A percentile compares a stretch with the other conserved stretches of the same genome.
Evolutionary conservation across 106 monocot species (phyloP).

Genomic region (Acorus calamus): DNA sequence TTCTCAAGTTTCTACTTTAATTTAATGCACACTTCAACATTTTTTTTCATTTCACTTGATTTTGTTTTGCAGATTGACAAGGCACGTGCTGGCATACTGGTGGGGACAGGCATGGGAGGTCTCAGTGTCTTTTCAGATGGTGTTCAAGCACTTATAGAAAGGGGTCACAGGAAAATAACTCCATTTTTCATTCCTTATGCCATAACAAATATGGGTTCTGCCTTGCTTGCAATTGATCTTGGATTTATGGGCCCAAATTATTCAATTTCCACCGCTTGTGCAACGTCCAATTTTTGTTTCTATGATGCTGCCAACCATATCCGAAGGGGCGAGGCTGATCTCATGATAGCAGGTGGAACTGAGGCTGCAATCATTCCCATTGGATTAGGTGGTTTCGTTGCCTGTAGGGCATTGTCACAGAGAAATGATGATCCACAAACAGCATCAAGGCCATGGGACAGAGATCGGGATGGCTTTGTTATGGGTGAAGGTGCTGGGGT

Average conservation of each 20-base stretch:
- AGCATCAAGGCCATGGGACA: conserved; percentile 47
- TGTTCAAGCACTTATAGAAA: conserved; percentile 13
- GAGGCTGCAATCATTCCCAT: conserved; percentile 36
- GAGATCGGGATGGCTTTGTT: conserved; percentile 35
- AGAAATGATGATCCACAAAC: conserved; percentile 31
- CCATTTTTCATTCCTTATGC: conserved; percentile 42
- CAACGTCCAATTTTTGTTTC: conserved; percentile 47
- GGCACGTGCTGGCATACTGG: conserved; percentile 29
- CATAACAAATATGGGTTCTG: conserved; percentile 41
- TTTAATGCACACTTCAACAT: too few relatives aligned
- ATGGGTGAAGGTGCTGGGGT: conserved; percentile 43
- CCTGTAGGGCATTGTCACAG: conserved; percentile 39
- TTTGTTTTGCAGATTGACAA: conserved; percentile 18
- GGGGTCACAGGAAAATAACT: conserved; percentile 22
- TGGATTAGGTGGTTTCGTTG: conserved; percentile 33
- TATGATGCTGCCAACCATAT: conserved; percentile 59
- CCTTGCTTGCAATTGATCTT: conserved; percentile 32
- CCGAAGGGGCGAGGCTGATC: conserved; percentile 39
- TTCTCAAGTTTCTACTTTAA: too few relatives aligned
- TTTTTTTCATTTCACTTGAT: too few relatives aligned
- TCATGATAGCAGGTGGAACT: conserved; percentile 44
- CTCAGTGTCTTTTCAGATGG: conserved; percentile 18
- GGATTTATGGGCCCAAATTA: conserved; percentile 47
- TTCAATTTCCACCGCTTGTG: conserved; percentile 48
- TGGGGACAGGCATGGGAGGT: conserved; percentile 45